Evolutionary conservation across 495 filamentous ascomycete species (phyloP).

Genomic region (Penicillium robsamsonii): DNA sequence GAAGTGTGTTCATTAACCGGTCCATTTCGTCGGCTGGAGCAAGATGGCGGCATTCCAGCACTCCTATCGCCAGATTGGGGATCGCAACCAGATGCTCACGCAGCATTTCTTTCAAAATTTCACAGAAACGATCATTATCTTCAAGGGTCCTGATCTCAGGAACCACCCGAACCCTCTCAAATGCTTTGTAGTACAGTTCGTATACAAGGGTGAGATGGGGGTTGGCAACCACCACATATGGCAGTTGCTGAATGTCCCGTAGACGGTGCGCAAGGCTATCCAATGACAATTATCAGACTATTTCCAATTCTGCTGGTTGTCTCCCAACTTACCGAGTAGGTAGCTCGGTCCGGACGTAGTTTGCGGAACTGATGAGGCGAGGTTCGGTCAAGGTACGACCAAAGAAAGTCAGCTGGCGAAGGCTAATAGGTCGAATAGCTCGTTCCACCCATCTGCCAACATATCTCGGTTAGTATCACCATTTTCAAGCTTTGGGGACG

Average conservation of each 20-base stretch:
- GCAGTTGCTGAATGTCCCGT: slow-evolving; percentile 94
- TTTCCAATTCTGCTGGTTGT: neutral
- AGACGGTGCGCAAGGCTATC: slow-evolving; percentile 86
- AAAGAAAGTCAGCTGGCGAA: slow-evolving; percentile 93
- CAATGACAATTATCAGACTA: neutral
- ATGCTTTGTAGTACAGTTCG: slow-evolving; percentile 93
- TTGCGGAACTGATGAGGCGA: slow-evolving; percentile 87
- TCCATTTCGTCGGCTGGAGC: slow-evolving; percentile 79
- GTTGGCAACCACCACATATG: slow-evolving; percentile 96
- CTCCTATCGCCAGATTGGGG: slow-evolving; percentile 88
- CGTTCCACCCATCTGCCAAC: slow-evolving; percentile 75
- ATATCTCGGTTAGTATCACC: slow-evolving; percentile 4
- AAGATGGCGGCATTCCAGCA: slow-evolving; percentile 79
- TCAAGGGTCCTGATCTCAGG: slow-evolving; percentile 80
- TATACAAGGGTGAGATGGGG: slow-evolving; percentile 90
- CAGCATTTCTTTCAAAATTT: slow-evolving; percentile 72
- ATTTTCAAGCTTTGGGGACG: neutral
- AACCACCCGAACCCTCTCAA: slow-evolving; percentile 81
- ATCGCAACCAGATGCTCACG: slow-evolving; percentile 91
- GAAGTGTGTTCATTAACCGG: slow-evolving; percentile 89
- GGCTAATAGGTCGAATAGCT: slow-evolving; percentile 79
- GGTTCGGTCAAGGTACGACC: slow-evolving; percentile 85
- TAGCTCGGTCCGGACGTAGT: slow-evolving; percentile 94
- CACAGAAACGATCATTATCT: slow-evolving; percentile 89
- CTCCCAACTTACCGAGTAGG: slow-evolving; percentile 66